Evolutionary conservation across 2,329 filamentous ascomycete species (phyloP).

Genomic region (Fusarium stilboides): DNA sequence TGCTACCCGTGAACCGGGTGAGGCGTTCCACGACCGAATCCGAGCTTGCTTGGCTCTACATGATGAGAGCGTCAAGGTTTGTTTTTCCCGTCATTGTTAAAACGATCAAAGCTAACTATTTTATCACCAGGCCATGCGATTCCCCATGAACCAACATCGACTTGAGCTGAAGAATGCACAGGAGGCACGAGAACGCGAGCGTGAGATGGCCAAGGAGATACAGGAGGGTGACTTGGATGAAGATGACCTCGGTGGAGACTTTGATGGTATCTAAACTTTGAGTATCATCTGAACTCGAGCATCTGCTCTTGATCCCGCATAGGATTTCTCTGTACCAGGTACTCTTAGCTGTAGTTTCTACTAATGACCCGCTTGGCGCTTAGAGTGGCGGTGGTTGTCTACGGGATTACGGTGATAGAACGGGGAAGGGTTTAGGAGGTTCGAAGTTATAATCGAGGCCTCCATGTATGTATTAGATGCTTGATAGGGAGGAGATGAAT

Average conservation of each 20-base stretch:
- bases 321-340: conserved; percentile 19
- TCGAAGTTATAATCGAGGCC: conserved; percentile 29
- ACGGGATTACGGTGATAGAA: conserved; percentile 39
- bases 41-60: conserved; percentile 91
- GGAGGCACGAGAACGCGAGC: conserved; percentile 95
- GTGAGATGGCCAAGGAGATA: conserved; percentile 98
- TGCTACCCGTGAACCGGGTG: conserved; percentile 92
- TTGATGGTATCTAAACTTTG: conserved; percentile 86
- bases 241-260: conserved; percentile 94
- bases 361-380: conserved; percentile 37
- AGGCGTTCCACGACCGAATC: conserved; percentile 98
- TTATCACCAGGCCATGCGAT: conserved; percentile 86
- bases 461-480: conserved; percentile 50
- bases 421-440: conserved; percentile 13
- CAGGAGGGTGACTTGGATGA: conserved; percentile 97
- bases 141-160: conserved; percentile 99
- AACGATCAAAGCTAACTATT: conserved; percentile 34
- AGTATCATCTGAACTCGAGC: conserved; percentile 30
- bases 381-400: conserved; percentile 32
- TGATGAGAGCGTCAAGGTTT: conserved; percentile 97
- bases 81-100: conserved; percentile 6
- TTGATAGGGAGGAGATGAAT: conserved; percentile 27
- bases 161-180: conserved; percentile 98
- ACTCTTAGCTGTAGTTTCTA: conserved; percentile 40
- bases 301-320: conserved; percentile 26